These are phyloP conservation scores for Collybia sordida DNA, from an alignment of 768 basidiomycete genomes.

Conservation along the genomic window DNA sequence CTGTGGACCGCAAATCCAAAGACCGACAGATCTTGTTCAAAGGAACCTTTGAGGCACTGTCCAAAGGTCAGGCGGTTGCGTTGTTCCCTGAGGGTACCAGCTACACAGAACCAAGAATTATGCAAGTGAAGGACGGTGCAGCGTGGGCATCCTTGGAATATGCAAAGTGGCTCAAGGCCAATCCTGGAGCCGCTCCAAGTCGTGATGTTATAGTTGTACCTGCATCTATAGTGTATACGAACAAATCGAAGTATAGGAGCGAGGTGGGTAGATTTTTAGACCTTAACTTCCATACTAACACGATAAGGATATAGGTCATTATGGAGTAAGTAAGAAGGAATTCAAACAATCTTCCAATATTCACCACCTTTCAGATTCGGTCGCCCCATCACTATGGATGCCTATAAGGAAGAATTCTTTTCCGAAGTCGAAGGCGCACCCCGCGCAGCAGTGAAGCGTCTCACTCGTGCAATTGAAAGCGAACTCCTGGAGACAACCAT, in stretches of 20 bases:
- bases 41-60: slow-evolving; percentile 85
- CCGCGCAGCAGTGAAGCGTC: slow-evolving; percentile 80
- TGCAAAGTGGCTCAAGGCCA: slow-evolving; percentile 68
- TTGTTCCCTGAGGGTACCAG: slow-evolving; percentile 93
- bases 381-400: slow-evolving; percentile 71
- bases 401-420: slow-evolving; percentile 76
- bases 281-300: slow-evolving; percentile 13
- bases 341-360: slow-evolving; percentile 8
- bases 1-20: slow-evolving; percentile 92
- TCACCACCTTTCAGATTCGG: slow-evolving; percentile 63
- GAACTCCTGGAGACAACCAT: slow-evolving; percentile 77
- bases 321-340: slow-evolving; percentile 56
- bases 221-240: slow-evolving; percentile 88
- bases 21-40: slow-evolving; percentile 87
- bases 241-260: slow-evolving; percentile 95
- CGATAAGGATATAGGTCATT: slow-evolving; percentile 1
- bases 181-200: slow-evolving; percentile 41
- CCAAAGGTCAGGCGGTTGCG: slow-evolving; percentile 80
- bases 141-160: slow-evolving; percentile 96
- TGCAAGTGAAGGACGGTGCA: slow-evolving; percentile 92
- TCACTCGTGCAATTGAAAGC: slow-evolving; percentile 73
- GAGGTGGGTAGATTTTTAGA: slow-evolving; percentile 52
- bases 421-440: slow-evolving; percentile 64
- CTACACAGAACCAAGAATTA: slow-evolving; percentile 91
- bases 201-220: slow-evolving; percentile 72